phyloP scores from a whole-genome alignment of 495 filamentous ascomycete genomes.

The Daldinia childiae region DNA sequence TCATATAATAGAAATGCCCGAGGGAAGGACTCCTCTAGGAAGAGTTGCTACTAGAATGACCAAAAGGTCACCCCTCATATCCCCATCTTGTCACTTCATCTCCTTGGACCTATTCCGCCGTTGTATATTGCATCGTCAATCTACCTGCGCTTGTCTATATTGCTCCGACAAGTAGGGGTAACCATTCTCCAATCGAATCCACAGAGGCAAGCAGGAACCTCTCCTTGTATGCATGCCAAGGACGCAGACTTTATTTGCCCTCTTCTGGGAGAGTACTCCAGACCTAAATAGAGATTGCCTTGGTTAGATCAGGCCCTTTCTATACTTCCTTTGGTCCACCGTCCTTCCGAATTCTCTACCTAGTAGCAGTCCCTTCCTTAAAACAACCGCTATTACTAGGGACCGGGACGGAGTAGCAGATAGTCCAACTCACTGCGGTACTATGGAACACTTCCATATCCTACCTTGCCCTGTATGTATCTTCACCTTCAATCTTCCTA shows the following conservation, averaged over 20 bases:
- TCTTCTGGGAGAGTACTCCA: constrained; percentile 42
- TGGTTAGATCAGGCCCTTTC: constrained; percentile 48
- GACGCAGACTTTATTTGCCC: constrained; percentile 44
- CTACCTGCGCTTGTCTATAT: constrained; percentile 46
- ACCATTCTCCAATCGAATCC: constrained; percentile 45
- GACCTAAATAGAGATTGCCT: constrained; percentile 42
- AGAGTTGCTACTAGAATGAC: constrained; percentile 34
- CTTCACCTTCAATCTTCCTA: constrained; percentile 42
- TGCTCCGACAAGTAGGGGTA: constrained; percentile 41
- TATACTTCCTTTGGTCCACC: constrained; percentile 49
- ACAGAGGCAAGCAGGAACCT: constrained; percentile 45
- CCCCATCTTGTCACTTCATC: constrained; percentile 38
- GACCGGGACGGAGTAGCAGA: constrained; percentile 30
- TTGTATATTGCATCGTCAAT: constrained; percentile 50
- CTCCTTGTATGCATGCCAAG: constrained; percentile 48
- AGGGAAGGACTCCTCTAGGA: constrained; percentile 36
- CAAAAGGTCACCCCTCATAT: constrained; percentile 38
- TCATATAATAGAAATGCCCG: constrained; percentile 45
- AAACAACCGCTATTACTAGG: constrained; percentile 40
- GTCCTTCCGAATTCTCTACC: constrained; percentile 46
- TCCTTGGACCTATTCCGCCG: constrained; percentile 40
- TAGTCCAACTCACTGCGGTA: constrained; percentile 34
- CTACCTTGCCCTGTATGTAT: constrained; percentile 34
- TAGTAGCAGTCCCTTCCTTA: constrained; percentile 41
- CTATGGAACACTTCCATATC: constrained; percentile 38